Conservation (phyloP, 2,329 filamentous ascomycete species). For the Verticillium dahliae region DNA sequence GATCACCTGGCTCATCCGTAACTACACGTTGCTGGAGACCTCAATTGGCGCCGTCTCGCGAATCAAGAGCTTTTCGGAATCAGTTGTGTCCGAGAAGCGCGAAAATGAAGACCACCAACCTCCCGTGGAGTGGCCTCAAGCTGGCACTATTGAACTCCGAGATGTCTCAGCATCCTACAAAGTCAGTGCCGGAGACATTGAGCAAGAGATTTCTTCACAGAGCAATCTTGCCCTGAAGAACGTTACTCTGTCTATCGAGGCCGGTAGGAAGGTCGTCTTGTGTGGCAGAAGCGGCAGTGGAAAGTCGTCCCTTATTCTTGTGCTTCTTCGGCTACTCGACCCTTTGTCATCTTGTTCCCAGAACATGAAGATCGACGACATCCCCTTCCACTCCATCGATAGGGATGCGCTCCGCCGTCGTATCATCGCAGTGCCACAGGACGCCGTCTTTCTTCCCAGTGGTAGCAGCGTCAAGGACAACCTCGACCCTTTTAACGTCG, state of each 20-base stretch:
- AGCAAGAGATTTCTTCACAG: background rate
- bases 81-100: constrained; percentile 7
- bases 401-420: constrained; percentile 30
- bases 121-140: constrained; percentile 10
- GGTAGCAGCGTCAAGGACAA: constrained; percentile 27
- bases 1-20: constrained; percentile 18
- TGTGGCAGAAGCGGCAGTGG: constrained; percentile 22
- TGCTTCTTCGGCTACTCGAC: constrained; percentile 26
- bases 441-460: constrained; percentile 36
- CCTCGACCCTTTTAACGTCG: constrained; percentile 24
- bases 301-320: constrained; percentile 26
- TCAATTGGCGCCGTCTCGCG: constrained; percentile 14
- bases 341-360: constrained; percentile 12
- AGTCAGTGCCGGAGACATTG: background rate
- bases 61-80: constrained; percentile 13
- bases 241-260: constrained; percentile 8
- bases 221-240: constrained; percentile 5
- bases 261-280: constrained; percentile 14
- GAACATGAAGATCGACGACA: constrained; percentile 29
- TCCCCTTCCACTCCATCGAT: constrained; percentile 26
- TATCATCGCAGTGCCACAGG: constrained; percentile 40
- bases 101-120: constrained; percentile 6
- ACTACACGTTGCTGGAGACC: constrained; percentile 20
- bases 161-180: constrained; percentile 12
- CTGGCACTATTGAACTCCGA: constrained; percentile 10